A percentile compares a stretch with the other conserved stretches of the same genome.
Evolutionary conservation across 2,329 filamentous ascomycete genomes (phyloP).

Genomic region (Fusarium algeriense): DNA sequence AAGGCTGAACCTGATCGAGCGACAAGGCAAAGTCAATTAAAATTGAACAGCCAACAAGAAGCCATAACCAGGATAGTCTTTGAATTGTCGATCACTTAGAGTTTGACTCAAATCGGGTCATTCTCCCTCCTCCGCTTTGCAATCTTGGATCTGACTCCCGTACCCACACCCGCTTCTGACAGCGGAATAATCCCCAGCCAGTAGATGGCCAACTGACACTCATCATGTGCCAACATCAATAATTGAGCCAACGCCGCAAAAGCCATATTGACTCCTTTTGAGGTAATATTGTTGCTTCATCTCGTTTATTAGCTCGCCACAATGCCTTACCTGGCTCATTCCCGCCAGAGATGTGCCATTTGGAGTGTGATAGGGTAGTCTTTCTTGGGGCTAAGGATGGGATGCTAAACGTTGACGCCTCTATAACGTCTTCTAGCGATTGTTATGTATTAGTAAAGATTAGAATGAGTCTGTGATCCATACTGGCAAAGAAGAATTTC

Average conservation of each 20-base stretch:
- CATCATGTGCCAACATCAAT: conserved; percentile 17
- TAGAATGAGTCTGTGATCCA: neutral
- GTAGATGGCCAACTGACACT: conserved; percentile 3
- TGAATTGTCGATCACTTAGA: neutral
- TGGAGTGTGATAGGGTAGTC: neutral
- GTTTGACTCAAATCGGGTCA: conserved; percentile 30
- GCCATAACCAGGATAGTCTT: neutral
- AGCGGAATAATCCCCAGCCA: conserved; percentile 26
- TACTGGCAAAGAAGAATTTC: neutral
- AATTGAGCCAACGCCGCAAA: conserved; percentile 3
- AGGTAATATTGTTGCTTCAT: neutral
- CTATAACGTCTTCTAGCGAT: neutral
- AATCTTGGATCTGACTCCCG: conserved; percentile 34
- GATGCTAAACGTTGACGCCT: neutral
- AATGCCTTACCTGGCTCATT: neutral
- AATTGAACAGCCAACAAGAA: neutral
- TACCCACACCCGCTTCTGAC: conserved; percentile 24
- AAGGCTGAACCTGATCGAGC: conserved; percentile 18
- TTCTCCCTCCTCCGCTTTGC: conserved; percentile 1
- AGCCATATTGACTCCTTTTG: neutral
- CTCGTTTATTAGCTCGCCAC: conserved; percentile 5
- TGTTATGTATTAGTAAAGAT: too few species aligned
- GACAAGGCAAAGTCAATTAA: conserved; percentile 17
- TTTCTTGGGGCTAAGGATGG: neutral
- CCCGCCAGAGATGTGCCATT: neutral